Evolutionary conservation across 345 rosid species (phyloP).

Genomic region (Moricandia arvensis): DNA sequence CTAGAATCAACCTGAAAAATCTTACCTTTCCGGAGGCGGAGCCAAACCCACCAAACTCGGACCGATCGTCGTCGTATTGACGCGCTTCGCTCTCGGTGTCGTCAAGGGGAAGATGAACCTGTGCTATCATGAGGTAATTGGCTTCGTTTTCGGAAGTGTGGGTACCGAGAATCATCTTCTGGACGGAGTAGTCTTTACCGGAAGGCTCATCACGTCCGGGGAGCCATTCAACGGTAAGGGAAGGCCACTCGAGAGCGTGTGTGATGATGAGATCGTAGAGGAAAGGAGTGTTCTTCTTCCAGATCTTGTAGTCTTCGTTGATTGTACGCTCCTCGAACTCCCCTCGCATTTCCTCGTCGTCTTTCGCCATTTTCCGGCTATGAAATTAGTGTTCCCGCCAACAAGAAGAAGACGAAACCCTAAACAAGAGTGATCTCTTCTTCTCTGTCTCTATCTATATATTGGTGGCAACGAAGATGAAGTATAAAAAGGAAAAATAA

Average conservation of each 20-base stretch:
- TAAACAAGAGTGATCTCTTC: conserved; percentile 29
- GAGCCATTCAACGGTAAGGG: conserved; percentile 95
- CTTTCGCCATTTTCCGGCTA: conserved; percentile 65
- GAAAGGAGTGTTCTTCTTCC: conserved; percentile 99
- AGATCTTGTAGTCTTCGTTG: conserved; percentile 96
- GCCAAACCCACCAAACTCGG: conserved; percentile 81
- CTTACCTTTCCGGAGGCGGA: conserved; percentile 87
- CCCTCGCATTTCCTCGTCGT: conserved; percentile 94
- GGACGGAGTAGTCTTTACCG: conserved; percentile 87
- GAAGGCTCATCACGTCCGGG: conserved; percentile 97
- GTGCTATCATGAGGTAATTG: conserved; percentile 92
- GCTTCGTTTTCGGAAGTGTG: conserved; percentile 99
- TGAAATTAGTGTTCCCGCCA: conserved; percentile 14
- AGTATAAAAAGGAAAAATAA: not conserved
- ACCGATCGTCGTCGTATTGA: conserved; percentile 86
- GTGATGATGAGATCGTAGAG: conserved; percentile 94
- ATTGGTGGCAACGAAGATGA: not conserved
- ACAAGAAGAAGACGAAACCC: conserved; percentile 33
- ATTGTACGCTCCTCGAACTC: conserved; percentile 91
- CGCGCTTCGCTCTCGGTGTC: conserved; percentile 92
- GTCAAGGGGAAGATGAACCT: conserved; percentile 92
- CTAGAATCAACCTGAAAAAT: not conserved
- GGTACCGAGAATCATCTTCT: conserved; percentile 96
- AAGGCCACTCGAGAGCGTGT: conserved; percentile 98
- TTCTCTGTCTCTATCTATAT: not conserved